Base-by-base conservation (phyloP, 345 rosid genomes). In the Eucalyptus fibrosa region DNA sequence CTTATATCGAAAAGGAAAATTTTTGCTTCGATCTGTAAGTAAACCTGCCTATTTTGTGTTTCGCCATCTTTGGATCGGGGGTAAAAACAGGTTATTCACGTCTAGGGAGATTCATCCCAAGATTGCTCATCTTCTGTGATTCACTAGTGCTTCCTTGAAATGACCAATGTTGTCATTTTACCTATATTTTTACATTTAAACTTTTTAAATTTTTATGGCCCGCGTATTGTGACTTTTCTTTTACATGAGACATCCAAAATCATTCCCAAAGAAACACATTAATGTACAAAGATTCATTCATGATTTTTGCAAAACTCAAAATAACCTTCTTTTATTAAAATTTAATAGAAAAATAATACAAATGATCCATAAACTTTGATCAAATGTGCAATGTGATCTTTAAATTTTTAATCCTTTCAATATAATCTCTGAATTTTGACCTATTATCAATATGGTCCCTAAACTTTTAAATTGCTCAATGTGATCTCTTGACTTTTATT, bases 371-470 rank as follows among this genome's bases (percentile, higher is more conserved):
- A 19, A 53, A 53, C 0, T 53, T 53, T 53, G 9, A 53, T 53
- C 8, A 19, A 53, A 53, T 19, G 10, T 19, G 4, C 10, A 19
- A 53, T 53, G 24, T 53, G 1, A 19, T 53, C 10, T 53, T 53
- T 53, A 53, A 53, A 53, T 53, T 53, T 53, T 53, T 53, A 53
- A 53, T 19, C 1, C 19, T 5, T 7, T 50, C 0, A 17, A 18
- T 51, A 51, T 51, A 2, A 0, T 53, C 26, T 21, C 5, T 21
- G 0, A 53, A 53, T 1, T 19, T 53, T 53, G 3, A 16, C 53
- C 7, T 50, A 50, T 50, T 50, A 50, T 50, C 0, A 17, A 51
- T 17, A 51, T 17, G 59, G 24, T 53, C 59, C 24, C 1, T 53
- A 8, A 53, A 53, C 11, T 21, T 53, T 53, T 53, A 8, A 53